Base-by-base conservation (phyloP, 139 green algal species). In the Chlorella sp. region DNA sequence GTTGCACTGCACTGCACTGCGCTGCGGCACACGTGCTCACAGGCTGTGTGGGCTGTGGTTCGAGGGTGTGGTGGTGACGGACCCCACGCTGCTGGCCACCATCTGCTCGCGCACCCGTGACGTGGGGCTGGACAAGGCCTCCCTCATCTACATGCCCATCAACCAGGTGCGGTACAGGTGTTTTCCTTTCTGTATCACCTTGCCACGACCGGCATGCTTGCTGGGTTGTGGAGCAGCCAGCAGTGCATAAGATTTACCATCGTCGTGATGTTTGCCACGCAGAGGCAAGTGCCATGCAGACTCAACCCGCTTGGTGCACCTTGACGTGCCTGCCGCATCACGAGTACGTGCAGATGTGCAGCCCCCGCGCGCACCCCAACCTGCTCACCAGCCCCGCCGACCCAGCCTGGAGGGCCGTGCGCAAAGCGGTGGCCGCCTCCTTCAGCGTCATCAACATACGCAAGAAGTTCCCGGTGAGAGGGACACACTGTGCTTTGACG, bases 371-470 rank as follows among this genome's bases (percentile, higher is more conserved):
- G 17, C 49, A 81, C 31, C 36, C 81, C 67, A 89, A 89, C 76
- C 66, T 89, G 64, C 84, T 89, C 1, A 89, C 84, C 31, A 75
- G 74, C 31, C 31, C 63, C 23, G 78, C 81, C 1, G 82, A 87
- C 67, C 73, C 81, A 2, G 68, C 24, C 20, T 89, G 84, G 84
- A 74, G 77, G 49, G 72, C 73, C 0, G 55, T 89, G n/a, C 82
- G 84, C 63, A 89, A 89, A 78, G 84, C 81, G 23, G 79, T 89
- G 3, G 84, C 84, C 2, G 70, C 81, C 55, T 77, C 76, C 23
- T 89, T 89, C 75, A 76, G 71, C 34, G 75, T 80, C n/a, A 42
- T 80, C 36, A 87, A 89, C 73, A 86, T 89, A 59, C 66, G 66
- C 26, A 82, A 79, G 35, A 89, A 89, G 77, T 87, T 80, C 32